Conservation (phyloP, 768 basidiomycete genomes). For the Hygrophoropsis aurantiaca region DNA sequence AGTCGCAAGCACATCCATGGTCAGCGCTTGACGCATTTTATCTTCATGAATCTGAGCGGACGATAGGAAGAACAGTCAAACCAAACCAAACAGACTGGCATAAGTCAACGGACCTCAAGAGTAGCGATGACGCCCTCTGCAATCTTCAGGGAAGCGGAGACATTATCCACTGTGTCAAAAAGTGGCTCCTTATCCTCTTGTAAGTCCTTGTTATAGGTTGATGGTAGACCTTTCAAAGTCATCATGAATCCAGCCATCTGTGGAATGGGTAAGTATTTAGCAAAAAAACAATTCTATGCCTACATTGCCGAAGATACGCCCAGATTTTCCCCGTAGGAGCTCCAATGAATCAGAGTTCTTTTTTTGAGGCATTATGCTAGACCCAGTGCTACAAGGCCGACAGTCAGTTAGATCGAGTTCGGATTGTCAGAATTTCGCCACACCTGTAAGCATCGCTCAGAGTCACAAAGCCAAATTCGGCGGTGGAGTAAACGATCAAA, state of each 20-base stretch:
- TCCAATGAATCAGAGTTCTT: conserved; percentile 98
- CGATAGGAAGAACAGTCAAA: background rate
- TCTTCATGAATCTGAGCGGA: conserved; percentile 72
- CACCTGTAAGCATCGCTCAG: conserved; percentile 97
- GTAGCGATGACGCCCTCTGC: conserved; percentile 94
- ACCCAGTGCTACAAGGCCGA: conserved; percentile 72
- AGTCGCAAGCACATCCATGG: conserved; percentile 98
- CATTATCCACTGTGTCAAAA: conserved; percentile 89
- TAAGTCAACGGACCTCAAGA: conserved; percentile 61
- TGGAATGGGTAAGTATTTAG: conserved; percentile 1
- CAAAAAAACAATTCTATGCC: conserved; percentile 17
- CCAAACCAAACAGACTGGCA: background rate
- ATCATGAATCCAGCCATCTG: conserved; percentile 98
- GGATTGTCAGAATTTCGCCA: conserved; percentile 14
- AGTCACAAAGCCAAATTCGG: conserved; percentile 96
- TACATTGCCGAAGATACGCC: conserved; percentile 91
- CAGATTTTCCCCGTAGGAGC: conserved; percentile 91
- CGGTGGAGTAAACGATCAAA: conserved; percentile 92
- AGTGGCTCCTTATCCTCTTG: conserved; percentile 99
- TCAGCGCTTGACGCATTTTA: conserved; percentile 88
- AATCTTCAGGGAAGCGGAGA: conserved; percentile 86
- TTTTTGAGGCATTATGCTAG: conserved; percentile 99
- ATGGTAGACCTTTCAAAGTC: conserved; percentile 95
- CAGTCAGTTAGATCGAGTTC: background rate
- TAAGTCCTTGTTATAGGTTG: conserved; percentile 99